Evolutionary conservation across 1,139 yeast species (phyloP).

Genomic region (Candida anutae): DNA sequence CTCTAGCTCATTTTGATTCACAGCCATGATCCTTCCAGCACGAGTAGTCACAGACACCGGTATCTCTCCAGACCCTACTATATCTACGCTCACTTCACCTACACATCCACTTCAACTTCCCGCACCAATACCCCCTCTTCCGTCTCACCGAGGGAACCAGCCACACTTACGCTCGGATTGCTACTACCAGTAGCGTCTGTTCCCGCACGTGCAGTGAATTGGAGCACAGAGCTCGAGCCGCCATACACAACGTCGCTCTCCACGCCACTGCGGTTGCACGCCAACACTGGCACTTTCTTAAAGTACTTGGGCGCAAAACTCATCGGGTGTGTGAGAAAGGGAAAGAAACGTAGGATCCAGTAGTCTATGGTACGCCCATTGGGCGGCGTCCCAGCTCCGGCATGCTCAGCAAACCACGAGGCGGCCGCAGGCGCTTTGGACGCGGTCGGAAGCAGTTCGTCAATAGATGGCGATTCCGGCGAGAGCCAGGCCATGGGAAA

Average conservation of each 20-base stretch:
- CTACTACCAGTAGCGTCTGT: slow-evolving; percentile 15
- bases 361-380: slow-evolving; percentile 31
- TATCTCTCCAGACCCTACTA: too few species aligned
- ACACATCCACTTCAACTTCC: slow-evolving; percentile 40
- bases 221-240: slow-evolving; percentile 56
- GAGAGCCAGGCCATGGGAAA: slow-evolving; percentile 91
- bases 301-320: slow-evolving; percentile 20
- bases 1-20: too few species aligned
- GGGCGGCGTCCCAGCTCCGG: slow-evolving; percentile 8
- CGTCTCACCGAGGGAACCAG: slow-evolving; percentile 54
- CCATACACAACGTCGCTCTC: slow-evolving; percentile 68
- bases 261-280: slow-evolving; percentile 68
- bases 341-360: slow-evolving; percentile 71
- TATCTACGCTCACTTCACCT: too few species aligned
- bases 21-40: too few species aligned
- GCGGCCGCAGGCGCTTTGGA: background rate
- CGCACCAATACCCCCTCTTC: slow-evolving; percentile 54
- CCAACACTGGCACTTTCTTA: slow-evolving; percentile 29
- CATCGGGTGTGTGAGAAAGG: slow-evolving; percentile 43
- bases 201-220: slow-evolving; percentile 28
- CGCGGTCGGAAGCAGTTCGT: slow-evolving; percentile 1
- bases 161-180: slow-evolving; percentile 45
- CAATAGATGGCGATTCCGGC: slow-evolving; percentile 39
- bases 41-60: too few species aligned
- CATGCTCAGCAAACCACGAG: background rate